Conservation (phyloP, 352 stramenopile genomes). For the Pythium myriotylum region DNA sequence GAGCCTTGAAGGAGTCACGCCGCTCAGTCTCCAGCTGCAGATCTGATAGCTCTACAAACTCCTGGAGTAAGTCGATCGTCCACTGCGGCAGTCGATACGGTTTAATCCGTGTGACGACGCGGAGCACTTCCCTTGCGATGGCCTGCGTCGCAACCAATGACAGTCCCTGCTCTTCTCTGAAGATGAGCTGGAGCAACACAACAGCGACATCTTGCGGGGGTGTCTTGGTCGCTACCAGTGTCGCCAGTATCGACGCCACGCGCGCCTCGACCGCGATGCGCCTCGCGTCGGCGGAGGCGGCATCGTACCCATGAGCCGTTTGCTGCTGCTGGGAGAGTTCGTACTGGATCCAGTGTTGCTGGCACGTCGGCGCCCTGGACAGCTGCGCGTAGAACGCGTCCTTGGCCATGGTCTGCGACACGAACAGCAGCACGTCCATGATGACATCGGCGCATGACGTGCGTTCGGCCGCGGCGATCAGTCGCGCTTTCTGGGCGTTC, state of each 20-base stretch:
- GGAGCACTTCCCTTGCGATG: conserved; percentile 48
- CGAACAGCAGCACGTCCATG: conserved; percentile 73
- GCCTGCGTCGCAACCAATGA: conserved; percentile 33
- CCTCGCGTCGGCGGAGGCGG: background rate
- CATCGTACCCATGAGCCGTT: background rate
- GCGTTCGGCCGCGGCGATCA: conserved; percentile 53
- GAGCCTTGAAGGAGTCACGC: conserved; percentile 46
- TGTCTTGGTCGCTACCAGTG: conserved; percentile 35
- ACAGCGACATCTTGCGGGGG: conserved; percentile 55
- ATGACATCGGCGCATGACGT: conserved; percentile 60
- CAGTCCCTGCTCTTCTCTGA: conserved; percentile 32
- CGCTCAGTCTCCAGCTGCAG: conserved; percentile 59
- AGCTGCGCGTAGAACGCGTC: conserved; percentile 55
- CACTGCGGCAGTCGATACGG: conserved; percentile 49
- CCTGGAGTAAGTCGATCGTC: conserved; percentile 55
- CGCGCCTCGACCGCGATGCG: conserved; percentile 17
- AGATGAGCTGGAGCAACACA: conserved; percentile 59
- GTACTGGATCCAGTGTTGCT: conserved; percentile 77
- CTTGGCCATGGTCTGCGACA: conserved; percentile 76
- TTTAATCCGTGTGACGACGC: conserved; percentile 20
- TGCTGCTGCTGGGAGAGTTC: conserved; percentile 31
- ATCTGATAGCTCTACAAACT: conserved; percentile 60
- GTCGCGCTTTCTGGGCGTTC: conserved; percentile 45
- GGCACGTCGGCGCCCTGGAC: conserved; percentile 32
- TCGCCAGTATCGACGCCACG: conserved; percentile 12